Evolutionary conservation across 257 asterid genomes (phyloP), one percentile per base, ranked within the genome.

Genomic region (Rehmannia glutinosa): DNA sequence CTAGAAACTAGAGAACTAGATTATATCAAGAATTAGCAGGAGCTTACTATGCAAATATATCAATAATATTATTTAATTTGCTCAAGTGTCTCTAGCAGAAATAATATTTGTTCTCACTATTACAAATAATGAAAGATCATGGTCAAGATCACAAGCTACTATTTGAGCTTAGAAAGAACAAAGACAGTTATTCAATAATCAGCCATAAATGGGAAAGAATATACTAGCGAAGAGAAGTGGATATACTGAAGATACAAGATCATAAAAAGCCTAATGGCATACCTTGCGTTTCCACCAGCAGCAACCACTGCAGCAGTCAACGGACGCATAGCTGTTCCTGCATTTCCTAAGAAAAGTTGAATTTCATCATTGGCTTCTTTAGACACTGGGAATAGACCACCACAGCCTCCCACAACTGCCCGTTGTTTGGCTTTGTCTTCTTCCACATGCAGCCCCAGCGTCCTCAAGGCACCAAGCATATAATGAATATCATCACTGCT

Each of bases 251-350:
- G 27, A 10, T 36, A 23, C 57, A 65, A 63, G 39, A 42, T 64
- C 3, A 35, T 30, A 20, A 36, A 42, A 73, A 30, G 45, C 41
- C 49, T 21, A 51, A 50, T n/a, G 46, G 24, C 50, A 75, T 55
- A 93, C 98, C 85, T 93, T 35, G 97, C 70, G 63, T 85, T 77
- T 68, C 99, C 97, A 54, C 99, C 99, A 47, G 96, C 99, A 75
- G 87, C 96, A 72, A 86, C 81, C 60, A 93, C 96, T 69, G 97
- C 96, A 65, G 99, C 97, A 68, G 97, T 91, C 88, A 90, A 75
- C 27, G 97, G 97, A 46, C 99, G 95, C 97, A 93, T 93, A 6
- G 97, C 99, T 23, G 99, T 93, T 74, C 99, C 99, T n/a, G 99
- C 99, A 83, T 93, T 93, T 76, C 99, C 99, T 43, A 93, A 82